Conservation (phyloP, 2,329 filamentous ascomycete species). For the Colletotrichum caudatum region DNA sequence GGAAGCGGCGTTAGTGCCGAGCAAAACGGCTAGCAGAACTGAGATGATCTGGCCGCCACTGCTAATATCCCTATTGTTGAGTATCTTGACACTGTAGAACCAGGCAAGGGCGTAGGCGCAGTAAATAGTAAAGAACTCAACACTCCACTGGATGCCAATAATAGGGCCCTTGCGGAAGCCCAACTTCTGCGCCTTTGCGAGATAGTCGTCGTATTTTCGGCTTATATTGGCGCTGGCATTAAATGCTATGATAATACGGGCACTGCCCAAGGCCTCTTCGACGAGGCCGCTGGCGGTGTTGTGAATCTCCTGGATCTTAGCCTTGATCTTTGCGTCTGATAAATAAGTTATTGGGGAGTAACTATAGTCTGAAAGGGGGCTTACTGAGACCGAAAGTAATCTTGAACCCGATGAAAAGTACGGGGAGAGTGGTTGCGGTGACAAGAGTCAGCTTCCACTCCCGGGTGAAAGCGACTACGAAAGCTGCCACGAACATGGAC, state of each 20-base stretch:
- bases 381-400: constrained; percentile 4
- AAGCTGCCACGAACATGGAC: constrained; percentile 6
- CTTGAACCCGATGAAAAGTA: constrained; percentile 5
- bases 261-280: background rate
- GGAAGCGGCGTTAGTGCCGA: background rate
- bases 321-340: constrained; percentile 10
- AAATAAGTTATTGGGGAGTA: too few species aligned
- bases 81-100: constrained; percentile 57
- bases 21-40: background rate
- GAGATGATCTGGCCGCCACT: constrained; percentile 44
- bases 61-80: constrained; percentile 51
- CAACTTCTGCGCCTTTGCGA: constrained; percentile 59
- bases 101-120: constrained; percentile 74
- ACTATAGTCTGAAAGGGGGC: background rate
- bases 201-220: constrained; percentile 52
- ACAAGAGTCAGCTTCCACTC: constrained; percentile 15
- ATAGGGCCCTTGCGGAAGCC: constrained; percentile 69
- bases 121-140: constrained; percentile 77
- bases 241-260: background rate
- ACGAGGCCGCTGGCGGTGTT: background rate
- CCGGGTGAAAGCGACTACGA: background rate
- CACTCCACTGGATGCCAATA: constrained; percentile 68
- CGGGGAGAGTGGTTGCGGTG: background rate
- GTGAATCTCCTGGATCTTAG: background rate
- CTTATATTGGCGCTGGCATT: background rate